Evolutionary conservation across 495 filamentous ascomycete species (phyloP).

Genomic region (Umbilicaria muhlenbergii): DNA sequence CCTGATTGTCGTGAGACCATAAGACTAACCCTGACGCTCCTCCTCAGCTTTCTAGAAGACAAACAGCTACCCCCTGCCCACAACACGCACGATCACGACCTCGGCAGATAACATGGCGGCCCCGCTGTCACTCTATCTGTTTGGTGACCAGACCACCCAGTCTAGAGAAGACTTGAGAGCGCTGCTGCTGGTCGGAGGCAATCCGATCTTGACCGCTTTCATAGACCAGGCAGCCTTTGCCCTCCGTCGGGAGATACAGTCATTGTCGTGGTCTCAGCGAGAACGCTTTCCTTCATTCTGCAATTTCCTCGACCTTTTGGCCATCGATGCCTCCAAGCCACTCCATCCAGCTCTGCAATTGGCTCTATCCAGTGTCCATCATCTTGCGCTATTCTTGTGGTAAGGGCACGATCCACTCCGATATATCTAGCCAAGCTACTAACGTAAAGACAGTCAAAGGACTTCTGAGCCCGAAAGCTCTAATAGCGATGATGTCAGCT

Average conservation of each 20-base stretch:
- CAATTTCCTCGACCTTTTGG: slow-evolving; percentile 14
- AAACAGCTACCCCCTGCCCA: neutral
- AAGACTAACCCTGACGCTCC: too few species aligned
- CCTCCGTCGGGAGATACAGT: slow-evolving; percentile 10
- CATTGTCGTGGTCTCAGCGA: slow-evolving; percentile 8
- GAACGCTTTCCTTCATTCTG: slow-evolving; percentile 13
- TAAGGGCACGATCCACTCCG: slow-evolving; percentile 1
- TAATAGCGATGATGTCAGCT: neutral
- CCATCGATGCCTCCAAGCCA: slow-evolving; percentile 10
- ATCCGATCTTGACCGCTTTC: slow-evolving; percentile 12
- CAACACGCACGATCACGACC: neutral
- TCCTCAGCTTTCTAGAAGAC: too few species aligned
- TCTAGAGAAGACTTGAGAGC: slow-evolving; percentile 9
- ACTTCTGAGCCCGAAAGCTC: neutral
- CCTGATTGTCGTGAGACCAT: too few species aligned
- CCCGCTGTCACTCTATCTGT: slow-evolving; percentile 9
- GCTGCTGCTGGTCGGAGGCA: slow-evolving; percentile 8
- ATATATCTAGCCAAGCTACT: too few species aligned
- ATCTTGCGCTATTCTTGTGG: slow-evolving; percentile 19
- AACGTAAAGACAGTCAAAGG: too few species aligned
- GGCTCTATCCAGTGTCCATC: slow-evolving; percentile 20
- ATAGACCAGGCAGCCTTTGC: slow-evolving; percentile 12
- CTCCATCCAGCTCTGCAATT: slow-evolving; percentile 17
- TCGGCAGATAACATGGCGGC: slow-evolving; percentile 6
- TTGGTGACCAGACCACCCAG: slow-evolving; percentile 16